Percentiles rank a stretch among this genome's conserved stretches.
Evolutionary conservation across 2,329 filamentous ascomycete species (phyloP).

Genomic region (Endoconidiophora laricicola): DNA sequence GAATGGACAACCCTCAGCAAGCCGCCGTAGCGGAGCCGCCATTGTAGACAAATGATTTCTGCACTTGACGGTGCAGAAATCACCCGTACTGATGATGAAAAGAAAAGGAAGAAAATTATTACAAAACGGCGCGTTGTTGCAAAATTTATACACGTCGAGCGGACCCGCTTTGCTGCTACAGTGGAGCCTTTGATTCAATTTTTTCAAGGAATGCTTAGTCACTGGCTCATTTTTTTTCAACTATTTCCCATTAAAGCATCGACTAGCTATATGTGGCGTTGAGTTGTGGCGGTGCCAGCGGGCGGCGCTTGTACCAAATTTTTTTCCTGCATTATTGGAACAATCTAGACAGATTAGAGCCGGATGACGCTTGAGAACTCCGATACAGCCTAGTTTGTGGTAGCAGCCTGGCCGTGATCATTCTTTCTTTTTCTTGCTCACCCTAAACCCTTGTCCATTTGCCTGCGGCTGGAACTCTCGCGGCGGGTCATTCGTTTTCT

Average conservation of each 20-base stretch:
- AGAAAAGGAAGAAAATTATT: conserved; percentile 19
- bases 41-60: conserved; percentile 23
- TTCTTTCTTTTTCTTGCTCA: too few species aligned
- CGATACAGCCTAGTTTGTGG: too few species aligned
- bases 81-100: conserved; percentile 30
- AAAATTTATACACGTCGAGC: conserved; percentile 11
- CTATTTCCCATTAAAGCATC: too few species aligned
- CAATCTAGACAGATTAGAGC: background rate
- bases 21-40: conserved; percentile 37
- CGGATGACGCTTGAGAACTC: background rate
- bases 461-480: too few species aligned
- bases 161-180: conserved; percentile 4
- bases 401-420: too few species aligned
- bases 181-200: conserved; percentile 1
- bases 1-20: conserved; percentile 35
- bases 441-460: too few species aligned
- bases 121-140: conserved; percentile 8
- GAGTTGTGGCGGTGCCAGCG: background rate
- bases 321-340: conserved; percentile 9
- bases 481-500: background rate
- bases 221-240: too few species aligned
- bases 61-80: conserved; percentile 36
- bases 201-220: conserved; percentile 2
- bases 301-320: conserved; percentile 1
- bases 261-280: conserved; percentile 3